These are phyloP conservation scores for Euphorbia celastroides DNA, from an alignment of 441 rosid genomes.

Conservation along the genomic window DNA sequence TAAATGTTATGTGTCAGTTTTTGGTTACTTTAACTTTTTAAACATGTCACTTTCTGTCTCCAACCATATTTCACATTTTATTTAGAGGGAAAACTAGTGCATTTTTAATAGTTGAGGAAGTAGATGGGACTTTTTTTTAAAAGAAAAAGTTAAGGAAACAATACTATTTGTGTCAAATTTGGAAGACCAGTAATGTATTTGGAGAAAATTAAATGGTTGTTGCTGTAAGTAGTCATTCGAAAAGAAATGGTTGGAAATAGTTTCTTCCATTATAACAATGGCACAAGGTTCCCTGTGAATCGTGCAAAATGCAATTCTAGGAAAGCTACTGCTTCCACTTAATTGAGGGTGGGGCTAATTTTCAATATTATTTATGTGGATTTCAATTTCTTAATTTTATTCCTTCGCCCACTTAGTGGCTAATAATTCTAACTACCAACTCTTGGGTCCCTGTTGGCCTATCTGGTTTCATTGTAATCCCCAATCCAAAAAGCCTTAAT, in stretches of 20 bases:
- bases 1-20: too few species aligned
- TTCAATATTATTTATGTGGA: constrained; percentile 12
- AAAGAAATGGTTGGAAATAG: neutral
- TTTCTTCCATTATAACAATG: neutral
- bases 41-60: too few species aligned
- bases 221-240: neutral
- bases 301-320: constrained; percentile 9
- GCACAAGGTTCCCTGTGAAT: constrained; percentile 10
- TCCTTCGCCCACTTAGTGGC: constrained; percentile 3
- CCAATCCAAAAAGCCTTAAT: too few species aligned
- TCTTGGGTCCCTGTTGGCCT: constrained; percentile 24
- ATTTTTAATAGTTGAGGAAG: too few species aligned
- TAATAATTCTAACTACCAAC: constrained; percentile 12
- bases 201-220: neutral
- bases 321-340: constrained; percentile 6
- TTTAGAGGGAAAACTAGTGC: too few species aligned
- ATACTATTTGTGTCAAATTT: too few species aligned
- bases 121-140: too few species aligned
- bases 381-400: neutral
- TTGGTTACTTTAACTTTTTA: too few species aligned
- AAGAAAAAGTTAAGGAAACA: too few species aligned
- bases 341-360: constrained; percentile 10
- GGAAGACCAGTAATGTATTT: too few species aligned
- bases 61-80: too few species aligned
- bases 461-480: too few species aligned